Conservation (phyloP, 2,329 filamentous ascomycete species). For the Rhinocladiella similis region DNA sequence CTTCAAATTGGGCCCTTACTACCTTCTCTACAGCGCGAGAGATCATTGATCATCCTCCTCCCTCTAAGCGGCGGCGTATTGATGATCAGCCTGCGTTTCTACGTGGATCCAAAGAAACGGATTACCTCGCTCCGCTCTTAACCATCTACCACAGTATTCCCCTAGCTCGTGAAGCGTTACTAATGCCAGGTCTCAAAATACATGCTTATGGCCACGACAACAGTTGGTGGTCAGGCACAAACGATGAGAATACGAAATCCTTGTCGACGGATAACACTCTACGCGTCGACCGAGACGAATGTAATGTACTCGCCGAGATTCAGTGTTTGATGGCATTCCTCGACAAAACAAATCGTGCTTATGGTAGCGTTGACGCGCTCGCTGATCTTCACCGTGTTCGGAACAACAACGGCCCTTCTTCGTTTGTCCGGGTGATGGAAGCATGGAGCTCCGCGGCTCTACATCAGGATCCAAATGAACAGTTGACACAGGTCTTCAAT, state of each 20-base stretch:
- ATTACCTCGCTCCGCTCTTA: conserved; percentile 58
- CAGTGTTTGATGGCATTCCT: conserved; percentile 65
- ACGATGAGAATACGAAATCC: conserved; percentile 51
- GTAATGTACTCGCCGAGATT: conserved; percentile 55
- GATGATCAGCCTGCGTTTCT: conserved; percentile 57
- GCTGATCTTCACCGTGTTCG: conserved; percentile 41
- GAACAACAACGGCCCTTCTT: conserved; percentile 34
- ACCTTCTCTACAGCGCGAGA: conserved; percentile 50
- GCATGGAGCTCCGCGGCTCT: conserved; percentile 51
- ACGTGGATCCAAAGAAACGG: conserved; percentile 53
- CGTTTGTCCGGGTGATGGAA: conserved; percentile 48
- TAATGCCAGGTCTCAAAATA: conserved; percentile 48
- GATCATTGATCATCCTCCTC: conserved; percentile 56
- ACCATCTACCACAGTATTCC: conserved; percentile 65
- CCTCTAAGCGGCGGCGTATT: conserved; percentile 49
- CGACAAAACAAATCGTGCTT: conserved; percentile 57
- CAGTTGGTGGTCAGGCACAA: conserved; percentile 64
- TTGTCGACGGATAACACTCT: conserved; percentile 44
- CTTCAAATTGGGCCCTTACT: conserved; percentile 57
- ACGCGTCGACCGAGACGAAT: conserved; percentile 37
- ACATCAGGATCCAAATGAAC: conserved; percentile 41
- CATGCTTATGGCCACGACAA: conserved; percentile 56
- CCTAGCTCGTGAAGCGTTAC: conserved; percentile 56
- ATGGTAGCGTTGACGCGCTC: conserved; percentile 57
- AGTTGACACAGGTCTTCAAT: conserved; percentile 47